These are phyloP conservation scores for Prillingera fragicola DNA, from an alignment of 1,284 basidiomycete species.

Conservation along the genomic window DNA sequence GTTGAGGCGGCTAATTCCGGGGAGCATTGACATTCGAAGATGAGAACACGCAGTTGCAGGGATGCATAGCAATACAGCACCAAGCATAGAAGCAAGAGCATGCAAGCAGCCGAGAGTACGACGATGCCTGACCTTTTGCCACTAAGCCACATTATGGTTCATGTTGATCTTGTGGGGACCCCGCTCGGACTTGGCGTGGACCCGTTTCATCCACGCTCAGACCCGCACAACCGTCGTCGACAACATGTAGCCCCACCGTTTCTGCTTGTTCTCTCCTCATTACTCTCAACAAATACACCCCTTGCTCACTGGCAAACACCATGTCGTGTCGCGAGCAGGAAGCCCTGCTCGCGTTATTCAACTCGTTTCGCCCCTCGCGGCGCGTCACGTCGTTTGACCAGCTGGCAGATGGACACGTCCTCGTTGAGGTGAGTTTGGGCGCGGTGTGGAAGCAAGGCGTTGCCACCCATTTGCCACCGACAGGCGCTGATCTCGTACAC, in stretches of 20 bases:
- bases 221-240: background rate
- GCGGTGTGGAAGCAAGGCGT: background rate
- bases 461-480: background rate
- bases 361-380: constrained; percentile 34
- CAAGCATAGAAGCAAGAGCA: no score
- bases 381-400: constrained; percentile 35
- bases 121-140: no score
- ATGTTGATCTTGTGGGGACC: background rate
- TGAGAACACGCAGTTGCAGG: no score
- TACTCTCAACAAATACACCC: background rate
- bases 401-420: constrained; percentile 39
- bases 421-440: constrained; percentile 37
- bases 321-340: constrained; percentile 38
- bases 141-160: no score
- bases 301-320: background rate
- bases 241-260: background rate
- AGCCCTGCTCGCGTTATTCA: constrained; percentile 42
- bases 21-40: no score
- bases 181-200: background rate
- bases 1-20: no score
- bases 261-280: background rate
- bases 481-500: background rate
- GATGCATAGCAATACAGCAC: no score
- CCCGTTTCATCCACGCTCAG: background rate
- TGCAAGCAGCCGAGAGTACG: no score